Evolutionary conservation across 257 asterid species (phyloP).

Genomic region (Orobanche coerulescens): DNA sequence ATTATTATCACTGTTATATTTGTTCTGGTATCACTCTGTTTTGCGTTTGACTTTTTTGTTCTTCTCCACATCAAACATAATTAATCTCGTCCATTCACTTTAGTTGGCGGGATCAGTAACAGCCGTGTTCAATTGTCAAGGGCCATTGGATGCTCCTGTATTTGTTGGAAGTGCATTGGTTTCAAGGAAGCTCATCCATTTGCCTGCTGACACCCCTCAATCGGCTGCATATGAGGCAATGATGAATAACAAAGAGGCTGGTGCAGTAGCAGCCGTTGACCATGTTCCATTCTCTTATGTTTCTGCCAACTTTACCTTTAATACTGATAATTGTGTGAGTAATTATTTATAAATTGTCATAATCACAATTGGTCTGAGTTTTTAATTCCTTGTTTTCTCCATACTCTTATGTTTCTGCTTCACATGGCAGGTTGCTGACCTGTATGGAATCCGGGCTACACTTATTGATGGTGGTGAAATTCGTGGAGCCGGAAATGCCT

Average conservation of each 20-base stretch:
- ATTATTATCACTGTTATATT: background rate
- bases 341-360: constrained; percentile 14
- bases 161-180: constrained; percentile 97
- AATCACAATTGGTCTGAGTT: background rate
- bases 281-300: constrained; percentile 85
- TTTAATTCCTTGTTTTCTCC: constrained; percentile 9
- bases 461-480: constrained; percentile 99
- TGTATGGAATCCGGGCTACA: constrained; percentile 95
- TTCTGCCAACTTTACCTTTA: constrained; percentile 94
- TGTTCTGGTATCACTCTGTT: background rate
- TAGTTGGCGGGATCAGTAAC: constrained; percentile 99
- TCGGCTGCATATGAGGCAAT: constrained; percentile 87
- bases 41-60: constrained; percentile 14
- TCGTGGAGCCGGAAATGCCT: constrained; percentile 99
- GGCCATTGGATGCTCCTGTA: constrained; percentile 93
- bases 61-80: constrained; percentile 9
- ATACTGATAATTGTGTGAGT: constrained; percentile 97
- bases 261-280: constrained; percentile 97
- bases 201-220: constrained; percentile 54
- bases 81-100: constrained; percentile 25
- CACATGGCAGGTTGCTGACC: constrained; percentile 77
- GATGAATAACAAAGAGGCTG: constrained; percentile 83
- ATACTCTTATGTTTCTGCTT: constrained; percentile 21
- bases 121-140: constrained; percentile 96
- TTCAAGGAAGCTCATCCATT: constrained; percentile 70